phyloP scores from a whole-genome alignment of 2,329 filamentous ascomycete genomes.

The Sporothrix dimorphospora region DNA sequence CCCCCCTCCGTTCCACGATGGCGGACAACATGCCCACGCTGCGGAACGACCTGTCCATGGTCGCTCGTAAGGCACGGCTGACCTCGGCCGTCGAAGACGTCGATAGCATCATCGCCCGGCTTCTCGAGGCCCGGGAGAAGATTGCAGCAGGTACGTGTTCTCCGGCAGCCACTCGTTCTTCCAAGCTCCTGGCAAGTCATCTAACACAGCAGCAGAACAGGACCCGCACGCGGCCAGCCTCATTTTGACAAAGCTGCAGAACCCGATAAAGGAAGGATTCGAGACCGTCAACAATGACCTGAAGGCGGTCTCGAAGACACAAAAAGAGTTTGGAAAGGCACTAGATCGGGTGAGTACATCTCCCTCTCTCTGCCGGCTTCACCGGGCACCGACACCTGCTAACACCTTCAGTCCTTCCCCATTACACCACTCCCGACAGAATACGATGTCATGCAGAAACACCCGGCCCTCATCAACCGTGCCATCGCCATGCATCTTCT shows the following conservation, averaged over 20 bases:
- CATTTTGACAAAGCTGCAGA: conserved; percentile 82
- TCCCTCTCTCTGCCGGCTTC: no score
- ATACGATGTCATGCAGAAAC: conserved; percentile 76
- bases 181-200: conserved; percentile 5
- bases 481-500: conserved; percentile 96
- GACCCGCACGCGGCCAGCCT: conserved; percentile 73
- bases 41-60: conserved; percentile 73
- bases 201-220: conserved; percentile 42
- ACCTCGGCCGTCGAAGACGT: conserved; percentile 75
- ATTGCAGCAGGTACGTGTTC: conserved; percentile 66
- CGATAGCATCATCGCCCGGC: conserved; percentile 77
- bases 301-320: conserved; percentile 79
- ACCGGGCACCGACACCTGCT: no score
- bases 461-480: conserved; percentile 80
- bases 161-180: background rate
- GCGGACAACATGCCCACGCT: conserved; percentile 53
- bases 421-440: conserved; percentile 71
- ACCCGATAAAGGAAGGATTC: conserved; percentile 78
- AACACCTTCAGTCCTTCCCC: conserved; percentile 43
- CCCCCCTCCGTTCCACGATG: conserved; percentile 21
- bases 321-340: conserved; percentile 82
- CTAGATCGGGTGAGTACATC: conserved; percentile 69
- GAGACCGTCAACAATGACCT: conserved; percentile 79
- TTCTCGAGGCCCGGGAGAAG: conserved; percentile 72
- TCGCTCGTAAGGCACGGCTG: conserved; percentile 70